Evolutionary conservation across 768 basidiomycete genomes (phyloP).

Genomic region (Pholiota microspora): DNA sequence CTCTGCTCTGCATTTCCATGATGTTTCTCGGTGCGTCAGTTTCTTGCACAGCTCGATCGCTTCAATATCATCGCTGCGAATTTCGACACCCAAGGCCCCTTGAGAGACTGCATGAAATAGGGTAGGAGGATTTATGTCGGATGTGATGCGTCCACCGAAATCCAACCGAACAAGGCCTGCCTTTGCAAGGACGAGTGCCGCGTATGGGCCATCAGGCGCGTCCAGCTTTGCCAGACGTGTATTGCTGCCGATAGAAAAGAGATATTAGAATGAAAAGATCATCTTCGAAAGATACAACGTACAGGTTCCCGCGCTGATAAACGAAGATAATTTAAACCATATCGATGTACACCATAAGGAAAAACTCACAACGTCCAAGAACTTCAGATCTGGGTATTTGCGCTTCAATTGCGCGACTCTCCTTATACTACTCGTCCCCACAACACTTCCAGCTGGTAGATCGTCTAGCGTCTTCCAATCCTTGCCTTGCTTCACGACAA

Average conservation of each 20-base stretch:
- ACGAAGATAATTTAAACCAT: constrained; percentile 3
- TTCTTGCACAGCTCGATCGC: constrained; percentile 61
- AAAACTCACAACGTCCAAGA: constrained; percentile 82
- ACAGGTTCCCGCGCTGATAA: constrained; percentile 83
- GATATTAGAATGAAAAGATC: not conserved
- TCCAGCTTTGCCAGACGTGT: constrained; percentile 93
- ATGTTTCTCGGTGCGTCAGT: constrained; percentile 75
- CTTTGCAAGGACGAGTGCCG: constrained; percentile 90
- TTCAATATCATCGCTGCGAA: constrained; percentile 63
- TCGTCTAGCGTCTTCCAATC: constrained; percentile 75
- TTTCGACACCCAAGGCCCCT: constrained; percentile 88
- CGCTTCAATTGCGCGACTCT: constrained; percentile 87
- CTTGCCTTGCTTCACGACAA: constrained; percentile 79
- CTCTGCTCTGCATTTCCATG: constrained; percentile 80
- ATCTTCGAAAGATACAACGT: constrained; percentile 29
- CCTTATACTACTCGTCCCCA: constrained; percentile 95
- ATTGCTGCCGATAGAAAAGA: constrained; percentile 55
- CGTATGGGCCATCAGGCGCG: constrained; percentile 72
- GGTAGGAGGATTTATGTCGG: constrained; percentile 69
- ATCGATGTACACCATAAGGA: not conserved
- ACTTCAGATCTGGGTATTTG: constrained; percentile 70
- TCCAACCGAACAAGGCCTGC: constrained; percentile 87
- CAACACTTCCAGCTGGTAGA: constrained; percentile 80
- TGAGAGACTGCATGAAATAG: constrained; percentile 92
- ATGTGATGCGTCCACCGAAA: constrained; percentile 70